Evolutionary conservation across 495 filamentous ascomycete genomes (phyloP).

Genomic region (Usnea hakonensis): DNA sequence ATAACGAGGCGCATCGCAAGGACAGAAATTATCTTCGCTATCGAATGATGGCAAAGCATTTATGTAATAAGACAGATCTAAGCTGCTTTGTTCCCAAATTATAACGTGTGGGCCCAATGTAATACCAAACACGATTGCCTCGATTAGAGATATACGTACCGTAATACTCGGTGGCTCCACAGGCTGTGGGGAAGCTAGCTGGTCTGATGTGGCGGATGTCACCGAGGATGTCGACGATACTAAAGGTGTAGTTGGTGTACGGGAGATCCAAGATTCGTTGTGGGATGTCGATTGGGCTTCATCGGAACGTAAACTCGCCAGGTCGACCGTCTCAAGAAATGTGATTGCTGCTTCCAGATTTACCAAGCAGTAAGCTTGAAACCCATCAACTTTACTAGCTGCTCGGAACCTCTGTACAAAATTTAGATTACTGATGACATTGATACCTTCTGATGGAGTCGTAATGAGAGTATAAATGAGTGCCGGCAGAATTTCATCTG

Average conservation of each 20-base stretch:
- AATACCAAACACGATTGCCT: no score
- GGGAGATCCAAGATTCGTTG: constrained; percentile 42
- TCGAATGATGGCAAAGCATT: no score
- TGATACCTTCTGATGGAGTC: constrained; percentile 76
- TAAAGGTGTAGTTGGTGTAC: constrained; percentile 35
- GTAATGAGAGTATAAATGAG: constrained; percentile 93
- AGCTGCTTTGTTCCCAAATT: no score
- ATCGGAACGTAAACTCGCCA: constrained; percentile 83
- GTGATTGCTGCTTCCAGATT: constrained; percentile 92
- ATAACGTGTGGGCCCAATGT: no score
- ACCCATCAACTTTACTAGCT: constrained; percentile 77
- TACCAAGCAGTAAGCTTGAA: constrained; percentile 91
- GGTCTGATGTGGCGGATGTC: constrained; percentile 9
- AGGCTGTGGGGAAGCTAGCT: constrained; percentile 13
- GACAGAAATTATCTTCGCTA: no score
- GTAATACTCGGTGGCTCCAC: constrained; percentile 31
- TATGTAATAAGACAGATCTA: no score
- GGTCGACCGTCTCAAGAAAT: constrained; percentile 95
- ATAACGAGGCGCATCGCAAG: no score
- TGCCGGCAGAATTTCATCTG: constrained; percentile 93
- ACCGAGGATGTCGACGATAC: not conserved
- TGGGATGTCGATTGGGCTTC: constrained; percentile 54
- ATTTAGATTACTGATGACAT: constrained; percentile 82
- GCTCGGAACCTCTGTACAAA: constrained; percentile 94
- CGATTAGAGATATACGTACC: no score